These are phyloP conservation scores for Cladosporium velox DNA, from an alignment of 2,329 filamentous ascomycete genomes.

Conservation along the genomic window DNA sequence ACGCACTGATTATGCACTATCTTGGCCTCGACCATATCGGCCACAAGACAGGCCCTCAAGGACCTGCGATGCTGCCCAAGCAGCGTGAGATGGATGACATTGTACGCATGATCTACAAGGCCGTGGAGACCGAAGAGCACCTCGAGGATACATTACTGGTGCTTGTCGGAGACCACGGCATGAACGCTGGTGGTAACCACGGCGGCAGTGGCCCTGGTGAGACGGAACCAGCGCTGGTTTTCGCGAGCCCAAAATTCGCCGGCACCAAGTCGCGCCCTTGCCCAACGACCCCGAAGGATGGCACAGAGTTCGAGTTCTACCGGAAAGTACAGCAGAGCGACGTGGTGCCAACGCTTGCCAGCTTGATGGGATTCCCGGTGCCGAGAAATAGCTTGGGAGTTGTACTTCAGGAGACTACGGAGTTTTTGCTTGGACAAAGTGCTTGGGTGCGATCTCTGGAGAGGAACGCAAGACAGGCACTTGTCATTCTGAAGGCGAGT, in stretches of 20 bases:
- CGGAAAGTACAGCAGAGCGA: conserved; percentile 88
- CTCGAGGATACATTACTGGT: conserved; percentile 79
- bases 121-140: conserved; percentile 70
- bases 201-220: conserved; percentile 92
- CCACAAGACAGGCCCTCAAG: conserved; percentile 84
- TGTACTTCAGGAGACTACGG: conserved; percentile 31
- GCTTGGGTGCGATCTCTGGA: not conserved
- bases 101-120: conserved; percentile 72
- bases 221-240: conserved; percentile 88
- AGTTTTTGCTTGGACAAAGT: conserved; percentile 59
- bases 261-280: conserved; percentile 24
- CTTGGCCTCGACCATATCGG: conserved; percentile 96
- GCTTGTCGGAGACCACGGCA: conserved; percentile 93
- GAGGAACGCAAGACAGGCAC: conserved; percentile 75
- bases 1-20: conserved; percentile 91
- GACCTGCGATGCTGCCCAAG: conserved; percentile 89
- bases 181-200: conserved; percentile 98
- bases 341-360: conserved; percentile 84
- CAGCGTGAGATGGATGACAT: conserved; percentile 92
- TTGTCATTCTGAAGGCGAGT: conserved; percentile 72
- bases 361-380: conserved; percentile 81
- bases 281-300: conserved; percentile 61
- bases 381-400: conserved; percentile 83
- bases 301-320: conserved; percentile 78
- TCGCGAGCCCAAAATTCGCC: conserved; percentile 73